These are phyloP conservation scores for Thraustochytrium striatum DNA, from an alignment of 352 stramenopile genomes.

Conservation along the genomic window DNA sequence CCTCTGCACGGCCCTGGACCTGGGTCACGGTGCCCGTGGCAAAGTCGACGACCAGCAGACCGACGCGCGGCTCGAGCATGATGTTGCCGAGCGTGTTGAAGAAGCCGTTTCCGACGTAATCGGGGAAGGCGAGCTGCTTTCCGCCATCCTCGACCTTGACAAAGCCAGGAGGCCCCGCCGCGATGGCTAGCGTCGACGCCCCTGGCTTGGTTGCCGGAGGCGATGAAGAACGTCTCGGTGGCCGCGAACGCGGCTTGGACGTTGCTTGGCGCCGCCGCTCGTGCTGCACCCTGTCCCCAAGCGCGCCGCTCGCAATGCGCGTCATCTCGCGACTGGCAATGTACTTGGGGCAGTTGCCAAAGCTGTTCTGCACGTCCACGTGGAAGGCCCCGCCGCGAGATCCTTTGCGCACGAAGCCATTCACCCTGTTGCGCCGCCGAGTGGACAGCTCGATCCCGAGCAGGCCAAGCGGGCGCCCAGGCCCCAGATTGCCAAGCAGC, in stretches of 20 bases:
- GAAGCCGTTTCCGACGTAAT: conserved; percentile 20
- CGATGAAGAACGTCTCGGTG: conserved; percentile 21
- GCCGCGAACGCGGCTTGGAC: not conserved
- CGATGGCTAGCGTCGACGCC: conserved; percentile 8
- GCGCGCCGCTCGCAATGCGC: too few species aligned
- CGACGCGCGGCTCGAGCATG: not conserved
- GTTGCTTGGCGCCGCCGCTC: not conserved
- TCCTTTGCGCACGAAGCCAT: not conserved
- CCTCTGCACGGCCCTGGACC: not conserved
- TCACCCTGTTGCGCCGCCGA: not conserved
- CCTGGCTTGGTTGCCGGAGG: not conserved
- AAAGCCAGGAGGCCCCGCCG: conserved; percentile 55
- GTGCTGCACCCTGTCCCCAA: too few species aligned
- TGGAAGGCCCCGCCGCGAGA: not conserved
- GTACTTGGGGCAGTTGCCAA: conserved; percentile 16
- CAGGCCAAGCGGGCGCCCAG: not conserved
- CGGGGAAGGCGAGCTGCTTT: conserved; percentile 59
- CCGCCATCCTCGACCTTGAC: conserved; percentile 62
- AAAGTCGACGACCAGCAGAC: conserved; percentile 29
- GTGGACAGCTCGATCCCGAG: conserved; percentile 3
- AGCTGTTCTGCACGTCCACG: not conserved
- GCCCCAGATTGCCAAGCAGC: not conserved
- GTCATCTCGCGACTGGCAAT: not conserved
- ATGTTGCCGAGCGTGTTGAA: conserved; percentile 42
- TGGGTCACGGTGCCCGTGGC: not conserved